Percentiles rank a stretch among this genome's conserved stretches.
Conservation (phyloP, 345 rosid genomes). For the Melastoma malabathricum region DNA sequence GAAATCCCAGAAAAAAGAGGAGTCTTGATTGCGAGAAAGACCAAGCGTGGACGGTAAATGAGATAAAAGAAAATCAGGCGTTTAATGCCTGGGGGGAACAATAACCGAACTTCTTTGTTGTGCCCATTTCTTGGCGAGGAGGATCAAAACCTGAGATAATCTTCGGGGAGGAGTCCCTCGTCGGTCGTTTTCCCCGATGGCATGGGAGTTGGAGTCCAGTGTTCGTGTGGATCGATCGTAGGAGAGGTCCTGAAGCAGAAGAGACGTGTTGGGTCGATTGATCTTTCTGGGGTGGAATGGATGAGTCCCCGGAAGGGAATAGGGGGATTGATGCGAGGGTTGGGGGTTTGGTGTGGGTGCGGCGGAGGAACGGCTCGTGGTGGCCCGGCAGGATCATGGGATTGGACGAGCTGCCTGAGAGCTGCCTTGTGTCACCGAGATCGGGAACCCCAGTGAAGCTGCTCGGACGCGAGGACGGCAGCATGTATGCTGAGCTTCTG, state of each 20-base stretch:
- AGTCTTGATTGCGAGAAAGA: no score
- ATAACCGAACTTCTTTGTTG: no score
- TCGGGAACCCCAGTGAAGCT: slow-evolving; percentile 93
- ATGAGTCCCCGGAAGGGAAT: slow-evolving; percentile 3
- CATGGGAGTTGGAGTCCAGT: no score
- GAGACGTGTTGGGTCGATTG: slow-evolving; percentile 42
- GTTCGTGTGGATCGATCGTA: no score
- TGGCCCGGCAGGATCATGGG: slow-evolving; percentile 94
- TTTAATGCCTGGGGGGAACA: no score
- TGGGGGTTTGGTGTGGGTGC: slow-evolving; percentile 95
- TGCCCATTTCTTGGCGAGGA: neutral
- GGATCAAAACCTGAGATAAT: no score
- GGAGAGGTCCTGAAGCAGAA: neutral
- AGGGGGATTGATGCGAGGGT: slow-evolving; percentile 67
- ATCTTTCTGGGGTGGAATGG: slow-evolving; percentile 42
- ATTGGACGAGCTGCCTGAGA: slow-evolving; percentile 57
- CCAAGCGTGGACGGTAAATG: neutral
- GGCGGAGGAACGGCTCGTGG: slow-evolving; percentile 97
- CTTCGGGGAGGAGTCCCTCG: no score
- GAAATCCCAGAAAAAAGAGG: no score
- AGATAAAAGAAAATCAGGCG: neutral
- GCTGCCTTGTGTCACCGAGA: slow-evolving; percentile 65
- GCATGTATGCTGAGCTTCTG: slow-evolving; percentile 48
- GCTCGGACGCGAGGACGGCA: slow-evolving; percentile 91
- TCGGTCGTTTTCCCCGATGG: neutral